Base-by-base conservation (phyloP, 192 early-diverging fungal genomes). In the Dimargaris verticillata region DNA sequence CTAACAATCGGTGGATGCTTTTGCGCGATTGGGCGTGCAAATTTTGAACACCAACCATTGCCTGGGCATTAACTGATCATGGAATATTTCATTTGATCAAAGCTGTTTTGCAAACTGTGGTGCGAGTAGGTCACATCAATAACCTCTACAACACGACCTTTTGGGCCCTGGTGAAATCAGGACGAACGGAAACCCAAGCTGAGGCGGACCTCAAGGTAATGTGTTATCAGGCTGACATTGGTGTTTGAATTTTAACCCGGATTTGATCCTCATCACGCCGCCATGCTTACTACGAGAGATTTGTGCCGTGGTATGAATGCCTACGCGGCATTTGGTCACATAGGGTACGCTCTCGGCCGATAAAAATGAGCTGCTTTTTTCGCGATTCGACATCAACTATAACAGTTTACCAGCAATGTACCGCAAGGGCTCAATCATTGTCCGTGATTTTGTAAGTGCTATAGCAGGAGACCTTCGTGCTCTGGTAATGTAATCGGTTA, bases 101-200 rank as follows among this genome's bases (percentile, higher is more conserved):
- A 5, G 33, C 7, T 2, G 33, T 38, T 38, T 7, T 5, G 7
- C 33, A 7, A 7, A 38, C 2, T 5, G 2, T 38, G 33, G 33
- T 22, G 47, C 42, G 45, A 11, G 17, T 55, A 67, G 64, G 70
- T 63, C 91, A 91, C 66, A 91, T 93, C 70, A 93, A 93, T 72
- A 93, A 93, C 66, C 66, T 93, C 62, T 98, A 95, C 74, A 98
- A 98, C 70, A 98, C 95, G 3, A 80, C 83, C 10, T 96, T 95
- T 68, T 96, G 93, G 93, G 72, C 79, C 12, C 68, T 98, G 42
- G 93, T 96, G 28, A 75, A 80, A 29, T 72, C 76, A 50, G 89
- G 88, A 53, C 74, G 72, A 53, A 76, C 84, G 10, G 81, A 82
- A 46, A 75, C 64, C 26, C 84, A 88, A 61, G 92, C 93, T 5